phyloP scores from a whole-genome alignment of 2,329 filamentous ascomycete species.

The Ophiosphaerella herpotricha region DNA sequence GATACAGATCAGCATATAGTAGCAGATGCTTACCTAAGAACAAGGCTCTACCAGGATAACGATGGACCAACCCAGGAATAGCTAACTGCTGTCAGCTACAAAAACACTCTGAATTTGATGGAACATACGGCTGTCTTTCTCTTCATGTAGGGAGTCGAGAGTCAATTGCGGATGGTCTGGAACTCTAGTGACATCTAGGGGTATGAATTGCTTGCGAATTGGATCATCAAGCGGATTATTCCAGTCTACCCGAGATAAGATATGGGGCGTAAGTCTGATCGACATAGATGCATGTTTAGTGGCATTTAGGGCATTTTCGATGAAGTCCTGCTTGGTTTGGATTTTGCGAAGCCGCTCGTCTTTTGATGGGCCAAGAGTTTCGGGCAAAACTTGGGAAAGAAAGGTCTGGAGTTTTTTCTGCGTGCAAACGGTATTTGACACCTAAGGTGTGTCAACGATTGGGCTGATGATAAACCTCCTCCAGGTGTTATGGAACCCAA shows the following conservation, averaged over 20 bases:
- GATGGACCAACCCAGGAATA: slow-evolving; percentile 63
- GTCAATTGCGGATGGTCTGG: slow-evolving; percentile 60
- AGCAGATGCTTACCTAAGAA: slow-evolving; percentile 58
- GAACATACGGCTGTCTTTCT: slow-evolving; percentile 53
- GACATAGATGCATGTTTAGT: slow-evolving; percentile 63
- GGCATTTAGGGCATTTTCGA: slow-evolving; percentile 59
- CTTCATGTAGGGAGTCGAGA: slow-evolving; percentile 65
- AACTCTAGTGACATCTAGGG: slow-evolving; percentile 58
- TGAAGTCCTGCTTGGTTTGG: slow-evolving; percentile 58
- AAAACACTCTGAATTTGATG: background rate
- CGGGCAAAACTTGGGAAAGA: slow-evolving; percentile 56
- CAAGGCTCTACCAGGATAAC: slow-evolving; percentile 67
- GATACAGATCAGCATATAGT: background rate
- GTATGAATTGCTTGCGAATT: slow-evolving; percentile 65
- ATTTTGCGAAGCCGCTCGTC: slow-evolving; percentile 42
- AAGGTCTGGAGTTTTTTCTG: slow-evolving; percentile 54
- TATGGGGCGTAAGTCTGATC: slow-evolving; percentile 64
- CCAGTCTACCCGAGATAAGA: slow-evolving; percentile 65
- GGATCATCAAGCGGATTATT: slow-evolving; percentile 62
- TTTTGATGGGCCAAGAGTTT: slow-evolving; percentile 49
- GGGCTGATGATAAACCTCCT: no score
- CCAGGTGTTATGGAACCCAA: background rate
- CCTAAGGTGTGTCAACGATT: slow-evolving; percentile 34
- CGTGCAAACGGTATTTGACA: slow-evolving; percentile 56
- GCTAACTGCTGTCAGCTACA: slow-evolving; percentile 27